Percentiles rank a stretch among this genome's conserved stretches.
Evolutionary conservation across 306 rosid species (phyloP).

Genomic region (Parietaria judaica): DNA sequence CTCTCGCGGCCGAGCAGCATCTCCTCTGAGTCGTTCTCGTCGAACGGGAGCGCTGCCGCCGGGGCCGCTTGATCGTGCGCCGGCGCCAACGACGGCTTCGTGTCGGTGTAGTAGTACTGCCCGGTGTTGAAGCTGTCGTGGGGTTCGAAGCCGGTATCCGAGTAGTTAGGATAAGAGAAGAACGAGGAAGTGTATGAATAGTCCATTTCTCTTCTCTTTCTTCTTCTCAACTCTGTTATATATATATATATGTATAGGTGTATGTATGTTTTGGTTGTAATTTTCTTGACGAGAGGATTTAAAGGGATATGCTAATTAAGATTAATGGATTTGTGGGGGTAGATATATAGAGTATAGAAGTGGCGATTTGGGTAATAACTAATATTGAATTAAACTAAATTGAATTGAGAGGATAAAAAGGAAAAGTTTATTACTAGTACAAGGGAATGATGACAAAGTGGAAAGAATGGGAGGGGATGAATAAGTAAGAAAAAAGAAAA

Average conservation of each 20-base stretch:
- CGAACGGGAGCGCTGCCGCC: constrained; percentile 37
- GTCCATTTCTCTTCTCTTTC: neutral
- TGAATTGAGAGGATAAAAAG: no score
- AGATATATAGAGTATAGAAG: neutral
- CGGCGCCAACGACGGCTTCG: neutral
- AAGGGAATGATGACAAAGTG: no score
- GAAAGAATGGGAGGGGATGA: no score
- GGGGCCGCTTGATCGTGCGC: neutral
- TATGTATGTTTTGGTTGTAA: neutral
- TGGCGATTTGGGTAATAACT: neutral
- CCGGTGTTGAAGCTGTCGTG: no score
- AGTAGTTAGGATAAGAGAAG: neutral
- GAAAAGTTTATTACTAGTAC: no score
- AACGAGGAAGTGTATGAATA: neutral
- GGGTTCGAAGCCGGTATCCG: no score
- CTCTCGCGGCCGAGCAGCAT: constrained; percentile 30
- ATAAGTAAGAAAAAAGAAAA: no score
- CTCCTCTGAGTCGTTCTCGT: constrained; percentile 49
- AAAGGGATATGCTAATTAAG: no score
- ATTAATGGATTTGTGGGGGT: neutral
- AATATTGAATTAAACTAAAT: neutral
- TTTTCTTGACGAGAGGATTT: no score
- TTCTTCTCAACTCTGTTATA: neutral
- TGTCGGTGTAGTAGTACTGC: neutral
- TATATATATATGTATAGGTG: neutral